Base-by-base conservation (phyloP, 202 grass and related monocot genomes). In the Schoenoplectus triqueter region DNA sequence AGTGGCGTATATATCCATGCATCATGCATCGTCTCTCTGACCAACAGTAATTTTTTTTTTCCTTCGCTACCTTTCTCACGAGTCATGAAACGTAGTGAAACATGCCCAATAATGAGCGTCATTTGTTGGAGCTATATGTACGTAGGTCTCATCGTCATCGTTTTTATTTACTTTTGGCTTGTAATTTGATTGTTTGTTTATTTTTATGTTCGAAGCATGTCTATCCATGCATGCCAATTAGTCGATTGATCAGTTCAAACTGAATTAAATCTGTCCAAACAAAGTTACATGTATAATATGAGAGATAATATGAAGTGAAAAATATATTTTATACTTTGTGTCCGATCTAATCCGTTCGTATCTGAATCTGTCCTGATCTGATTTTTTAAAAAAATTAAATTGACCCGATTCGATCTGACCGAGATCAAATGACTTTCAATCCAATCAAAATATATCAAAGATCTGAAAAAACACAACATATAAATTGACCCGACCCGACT, bases 1-100 rank as follows among this genome's bases (percentile, higher is more conserved):
- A 18, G 15, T 85, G 57, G 84, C 56, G 47, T 47, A n/a, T 17
- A 22, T 76, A 69, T 85, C 57, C 71, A 62, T 85, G 83, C 73
- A 76, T 7, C 7, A 59, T 59, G 13, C 15, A n/a, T 61, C 15
- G 57, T 61, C 59, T 62, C 22, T 0, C 5, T 50, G 49, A 78
- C 42, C 13, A 74, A 62, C 5, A 10, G 42, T 66, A 22, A 22
- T 47, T 49, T 19, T 48, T 19, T 46, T 10, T 44, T 15, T 6
- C 42, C 17, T 71, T 47, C 13, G 10, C 15, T 13, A 42, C 11
- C 39, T 7, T 15, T 44, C 4, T 42, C 11, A 68, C 42, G 44
- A 72, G 6, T 15, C 13, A n/a, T 19, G 14, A 3, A 70, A 47
- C 47, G 15, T 17, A 48, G 45, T 48, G n/a, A 72, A 72, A 72